These are phyloP conservation scores for Penicillium coprophilum DNA, from an alignment of 495 filamentous ascomycete species.

Conservation along the genomic window DNA sequence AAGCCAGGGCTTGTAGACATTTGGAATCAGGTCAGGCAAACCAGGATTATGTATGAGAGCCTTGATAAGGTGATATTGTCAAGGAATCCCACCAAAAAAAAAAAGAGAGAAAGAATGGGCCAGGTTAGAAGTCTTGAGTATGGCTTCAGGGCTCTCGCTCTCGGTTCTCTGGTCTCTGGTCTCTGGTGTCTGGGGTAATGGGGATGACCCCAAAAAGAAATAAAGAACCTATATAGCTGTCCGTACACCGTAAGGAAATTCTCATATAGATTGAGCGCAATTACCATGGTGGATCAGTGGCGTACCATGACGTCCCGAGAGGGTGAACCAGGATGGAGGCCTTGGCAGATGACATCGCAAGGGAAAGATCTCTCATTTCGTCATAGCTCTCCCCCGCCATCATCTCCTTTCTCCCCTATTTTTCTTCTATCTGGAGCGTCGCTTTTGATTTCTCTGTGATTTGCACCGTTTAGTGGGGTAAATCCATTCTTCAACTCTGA, in stretches of 20 bases:
- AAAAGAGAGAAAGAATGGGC: background rate
- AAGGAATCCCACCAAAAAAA: too few species aligned
- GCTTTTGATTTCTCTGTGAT: background rate
- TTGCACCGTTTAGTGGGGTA: background rate
- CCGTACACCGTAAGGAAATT: background rate
- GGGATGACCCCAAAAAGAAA: background rate
- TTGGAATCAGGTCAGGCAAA: slow-evolving; percentile 3
- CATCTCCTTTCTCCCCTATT: slow-evolving; percentile 69
- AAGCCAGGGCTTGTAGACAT: slow-evolving; percentile 1
- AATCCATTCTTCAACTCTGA: background rate
- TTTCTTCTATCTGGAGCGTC: slow-evolving; percentile 46
- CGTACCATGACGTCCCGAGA: slow-evolving; percentile 18
- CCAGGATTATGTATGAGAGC: background rate
- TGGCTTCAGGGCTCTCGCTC: too few species aligned
- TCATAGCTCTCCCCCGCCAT: slow-evolving; percentile 61
- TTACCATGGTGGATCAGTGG: slow-evolving; percentile 16
- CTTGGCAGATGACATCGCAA: slow-evolving; percentile 31
- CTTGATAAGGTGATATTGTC: slow-evolving; percentile 1
- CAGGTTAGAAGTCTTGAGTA: background rate
- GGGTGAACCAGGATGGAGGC: slow-evolving; percentile 5
- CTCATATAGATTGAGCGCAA: background rate
- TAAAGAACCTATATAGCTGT: background rate
- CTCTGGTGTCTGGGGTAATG: background rate
- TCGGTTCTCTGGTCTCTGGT: background rate
- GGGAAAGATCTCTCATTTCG: slow-evolving; percentile 20